phyloP scores from a whole-genome alignment of 108 stramenopile species.

The Nannochloropsis granulata region DNA sequence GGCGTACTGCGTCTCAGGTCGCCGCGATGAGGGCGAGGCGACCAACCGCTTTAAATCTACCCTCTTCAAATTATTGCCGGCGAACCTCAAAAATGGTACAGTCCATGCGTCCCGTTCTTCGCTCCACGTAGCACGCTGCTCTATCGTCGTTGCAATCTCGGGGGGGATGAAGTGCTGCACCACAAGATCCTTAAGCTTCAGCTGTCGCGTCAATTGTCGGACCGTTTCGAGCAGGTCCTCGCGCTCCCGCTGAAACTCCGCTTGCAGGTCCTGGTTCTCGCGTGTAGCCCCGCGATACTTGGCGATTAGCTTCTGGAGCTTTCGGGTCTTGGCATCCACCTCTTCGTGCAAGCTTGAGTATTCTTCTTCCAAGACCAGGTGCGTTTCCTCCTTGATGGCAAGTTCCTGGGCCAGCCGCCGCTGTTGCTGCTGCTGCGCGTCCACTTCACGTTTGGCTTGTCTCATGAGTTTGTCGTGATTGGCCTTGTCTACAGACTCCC shows the following conservation, averaged over 20 bases:
- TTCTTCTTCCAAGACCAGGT: constrained; percentile 49
- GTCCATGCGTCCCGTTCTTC: constrained; percentile 53
- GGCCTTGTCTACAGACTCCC: constrained; percentile 50
- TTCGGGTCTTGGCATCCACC: constrained; percentile 57
- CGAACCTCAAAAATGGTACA: constrained; percentile 34
- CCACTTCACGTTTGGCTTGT: constrained; percentile 56
- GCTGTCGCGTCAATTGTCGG: constrained; percentile 55
- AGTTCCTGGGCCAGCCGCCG: constrained; percentile 35
- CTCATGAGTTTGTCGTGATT: constrained; percentile 63
- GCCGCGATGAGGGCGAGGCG: constrained; percentile 20
- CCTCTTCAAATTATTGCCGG: constrained; percentile 42
- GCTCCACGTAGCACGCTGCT: constrained; percentile 58
- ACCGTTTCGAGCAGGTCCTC: constrained; percentile 64
- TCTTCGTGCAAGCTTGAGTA: constrained; percentile 51
- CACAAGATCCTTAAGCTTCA: constrained; percentile 71
- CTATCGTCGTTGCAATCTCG: constrained; percentile 40
- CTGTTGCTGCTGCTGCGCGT: constrained; percentile 49
- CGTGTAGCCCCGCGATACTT: constrained; percentile 52
- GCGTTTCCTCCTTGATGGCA: constrained; percentile 44
- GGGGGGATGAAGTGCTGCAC: constrained; percentile 57
- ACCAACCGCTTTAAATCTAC: constrained; percentile 28
- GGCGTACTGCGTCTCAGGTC: constrained; percentile 63
- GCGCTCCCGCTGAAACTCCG: constrained; percentile 62
- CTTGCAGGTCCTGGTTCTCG: constrained; percentile 49
- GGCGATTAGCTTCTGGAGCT: constrained; percentile 58